These are phyloP conservation scores for Boletus bicolor DNA, from an alignment of 768 basidiomycete species.

Conservation along the genomic window DNA sequence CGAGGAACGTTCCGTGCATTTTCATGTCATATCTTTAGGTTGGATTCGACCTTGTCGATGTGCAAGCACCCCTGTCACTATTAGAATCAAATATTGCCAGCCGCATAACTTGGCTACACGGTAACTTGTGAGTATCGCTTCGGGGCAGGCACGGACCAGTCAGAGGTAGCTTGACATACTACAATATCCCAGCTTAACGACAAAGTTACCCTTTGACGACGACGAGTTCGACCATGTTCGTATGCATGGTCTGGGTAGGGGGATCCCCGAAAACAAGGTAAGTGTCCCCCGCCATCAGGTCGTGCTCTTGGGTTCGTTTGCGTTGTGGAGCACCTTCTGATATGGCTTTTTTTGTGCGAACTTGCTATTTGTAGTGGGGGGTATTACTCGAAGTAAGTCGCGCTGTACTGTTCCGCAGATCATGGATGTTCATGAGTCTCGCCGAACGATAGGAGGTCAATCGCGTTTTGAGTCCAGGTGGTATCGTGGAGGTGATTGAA, in stretches of 20 bases:
- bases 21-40: slow-evolving; percentile 42
- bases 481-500: slow-evolving; percentile 68
- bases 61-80: slow-evolving; percentile 58
- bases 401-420: neutral
- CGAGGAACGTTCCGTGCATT: neutral
- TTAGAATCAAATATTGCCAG: slow-evolving; percentile 49
- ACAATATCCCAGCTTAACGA: slow-evolving; percentile 53
- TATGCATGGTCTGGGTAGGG: slow-evolving; percentile 59
- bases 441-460: slow-evolving; percentile 57
- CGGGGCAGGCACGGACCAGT: neutral
- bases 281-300: neutral
- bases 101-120: slow-evolving; percentile 70
- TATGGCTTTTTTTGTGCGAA: neutral
- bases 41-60: slow-evolving; percentile 75
- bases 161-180: neutral
- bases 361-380: slow-evolving; percentile 50
- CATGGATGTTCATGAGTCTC: slow-evolving; percentile 1
- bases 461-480: slow-evolving; percentile 66
- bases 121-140: slow-evolving; percentile 61
- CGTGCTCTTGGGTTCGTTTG: neutral
- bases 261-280: slow-evolving; percentile 75
- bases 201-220: slow-evolving; percentile 75
- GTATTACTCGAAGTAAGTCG: slow-evolving; percentile 56
- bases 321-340: slow-evolving; percentile 3
- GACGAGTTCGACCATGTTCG: slow-evolving; percentile 84